Percentiles rank a stretch among this genome's conserved stretches.
Evolutionary conservation across 352 stramenopile genomes (phyloP).

Genomic region (Plasmopara viticola): DNA sequence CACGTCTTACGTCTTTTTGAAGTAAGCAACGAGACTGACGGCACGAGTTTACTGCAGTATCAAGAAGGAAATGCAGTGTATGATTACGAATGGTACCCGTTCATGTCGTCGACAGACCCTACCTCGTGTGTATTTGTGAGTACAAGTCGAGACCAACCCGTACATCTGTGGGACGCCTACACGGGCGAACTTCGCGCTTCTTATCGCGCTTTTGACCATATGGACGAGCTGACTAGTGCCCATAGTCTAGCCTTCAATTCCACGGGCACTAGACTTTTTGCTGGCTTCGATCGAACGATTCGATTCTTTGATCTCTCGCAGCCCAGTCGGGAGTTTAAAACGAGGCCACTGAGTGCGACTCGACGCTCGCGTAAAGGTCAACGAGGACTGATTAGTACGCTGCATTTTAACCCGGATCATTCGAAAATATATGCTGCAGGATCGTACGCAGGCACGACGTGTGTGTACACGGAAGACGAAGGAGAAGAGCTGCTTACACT

Average conservation of each 20-base stretch:
- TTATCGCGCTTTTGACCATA: slow-evolving; percentile 78
- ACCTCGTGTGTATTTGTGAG: slow-evolving; percentile 81
- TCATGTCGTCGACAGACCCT: slow-evolving; percentile 74
- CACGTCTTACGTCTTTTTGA: slow-evolving; percentile 77
- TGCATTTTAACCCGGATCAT: slow-evolving; percentile 80
- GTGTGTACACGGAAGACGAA: slow-evolving; percentile 79
- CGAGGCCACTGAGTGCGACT: slow-evolving; percentile 55
- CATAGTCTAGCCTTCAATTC: slow-evolving; percentile 79
- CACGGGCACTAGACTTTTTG: slow-evolving; percentile 74
- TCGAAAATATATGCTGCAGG: slow-evolving; percentile 83
- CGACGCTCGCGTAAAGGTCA: slow-evolving; percentile 60
- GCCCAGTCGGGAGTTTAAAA: slow-evolving; percentile 50
- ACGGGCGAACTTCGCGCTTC: slow-evolving; percentile 72
- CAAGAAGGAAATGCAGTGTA: slow-evolving; percentile 80
- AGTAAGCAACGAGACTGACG: slow-evolving; percentile 12
- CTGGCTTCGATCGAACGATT: slow-evolving; percentile 80
- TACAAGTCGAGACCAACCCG: slow-evolving; percentile 79
- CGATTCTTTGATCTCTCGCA: slow-evolving; percentile 75
- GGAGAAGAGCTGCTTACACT: slow-evolving; percentile 52
- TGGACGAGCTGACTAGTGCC: slow-evolving; percentile 80
- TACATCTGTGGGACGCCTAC: slow-evolving; percentile 91
- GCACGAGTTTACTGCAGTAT: slow-evolving; percentile 39
- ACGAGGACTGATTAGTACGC: slow-evolving; percentile 66
- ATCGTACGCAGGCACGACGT: slow-evolving; percentile 77
- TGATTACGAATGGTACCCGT: slow-evolving; percentile 85